Conservation (phyloP, 495 filamentous ascomycete genomes). For the Amphirosellinia nigrospora region DNA sequence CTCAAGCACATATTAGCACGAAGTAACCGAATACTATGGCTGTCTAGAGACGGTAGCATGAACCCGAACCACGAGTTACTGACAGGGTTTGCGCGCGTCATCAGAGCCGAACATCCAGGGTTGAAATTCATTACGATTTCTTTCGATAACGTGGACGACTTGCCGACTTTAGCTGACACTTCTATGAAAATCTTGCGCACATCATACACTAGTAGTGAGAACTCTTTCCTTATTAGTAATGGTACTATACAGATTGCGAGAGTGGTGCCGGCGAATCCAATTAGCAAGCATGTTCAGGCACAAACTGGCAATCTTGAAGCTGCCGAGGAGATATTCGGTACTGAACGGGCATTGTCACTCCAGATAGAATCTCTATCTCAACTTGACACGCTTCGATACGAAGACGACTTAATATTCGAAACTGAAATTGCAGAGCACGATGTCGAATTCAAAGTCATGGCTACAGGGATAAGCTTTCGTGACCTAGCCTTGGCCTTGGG, state of each 20-base stretch:
- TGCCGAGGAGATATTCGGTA: constrained; percentile 1
- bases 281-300: constrained; percentile 20
- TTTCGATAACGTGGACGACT: constrained; percentile 20
- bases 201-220: constrained; percentile 13
- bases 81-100: constrained; percentile 19
- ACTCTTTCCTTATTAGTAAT: constrained; percentile 24
- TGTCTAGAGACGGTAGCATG: constrained; percentile 30
- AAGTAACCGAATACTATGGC: constrained; percentile 41
- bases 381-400: constrained; percentile 36
- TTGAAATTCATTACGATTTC: constrained; percentile 27
- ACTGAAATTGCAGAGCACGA: constrained; percentile 14
- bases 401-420: constrained; percentile 24
- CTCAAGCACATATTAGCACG: constrained; percentile 24
- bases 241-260: constrained; percentile 15
- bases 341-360: not conserved
- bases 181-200: constrained; percentile 2
- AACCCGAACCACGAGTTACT: constrained; percentile 43
- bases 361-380: constrained; percentile 34
- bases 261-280: not conserved
- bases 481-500: constrained; percentile 16
- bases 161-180: not conserved
- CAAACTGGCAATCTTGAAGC: constrained; percentile 1
- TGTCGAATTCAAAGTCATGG: constrained; percentile 23
- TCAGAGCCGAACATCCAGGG: constrained; percentile 28
- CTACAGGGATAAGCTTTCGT: constrained; percentile 11